phyloP scores from a whole-genome alignment of 192 early-diverging fungal species.

The Hyaloraphidium curvatum region DNA sequence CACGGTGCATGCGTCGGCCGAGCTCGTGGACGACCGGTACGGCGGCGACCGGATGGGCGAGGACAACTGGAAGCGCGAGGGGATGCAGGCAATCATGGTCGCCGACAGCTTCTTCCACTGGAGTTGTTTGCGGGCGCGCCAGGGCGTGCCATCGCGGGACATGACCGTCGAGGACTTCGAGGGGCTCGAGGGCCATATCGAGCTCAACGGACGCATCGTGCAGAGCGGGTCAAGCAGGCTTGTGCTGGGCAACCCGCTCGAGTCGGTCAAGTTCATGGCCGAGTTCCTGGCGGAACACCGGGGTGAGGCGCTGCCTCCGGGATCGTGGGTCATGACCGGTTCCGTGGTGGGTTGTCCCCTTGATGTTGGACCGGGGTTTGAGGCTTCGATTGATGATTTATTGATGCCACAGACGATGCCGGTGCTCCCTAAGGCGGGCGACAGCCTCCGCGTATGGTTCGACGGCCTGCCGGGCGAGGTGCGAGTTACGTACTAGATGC shows the following conservation, averaged over 20 bases:
- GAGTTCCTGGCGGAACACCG: neutral
- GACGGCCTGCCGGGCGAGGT: neutral
- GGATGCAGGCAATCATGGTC: slow-evolving; percentile 2
- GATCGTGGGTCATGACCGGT: neutral
- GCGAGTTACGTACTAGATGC: neutral
- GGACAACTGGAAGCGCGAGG: neutral
- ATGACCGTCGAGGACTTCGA: neutral
- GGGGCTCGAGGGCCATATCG: neutral
- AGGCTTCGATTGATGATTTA: neutral
- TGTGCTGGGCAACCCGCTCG: slow-evolving; percentile 2
- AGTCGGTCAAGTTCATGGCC: neutral
- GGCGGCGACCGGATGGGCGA: neutral
- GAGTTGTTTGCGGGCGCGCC: neutral
- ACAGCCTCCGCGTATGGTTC: neutral
- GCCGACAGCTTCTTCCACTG: slow-evolving; percentile 2
- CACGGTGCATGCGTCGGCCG: neutral
- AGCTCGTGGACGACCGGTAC: slow-evolving; percentile 3
- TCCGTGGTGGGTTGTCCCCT: neutral
- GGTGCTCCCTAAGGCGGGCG: neutral
- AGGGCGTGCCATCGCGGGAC: neutral
- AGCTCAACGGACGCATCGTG: neutral
- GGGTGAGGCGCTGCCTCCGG: neutral
- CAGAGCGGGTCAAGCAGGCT: neutral
- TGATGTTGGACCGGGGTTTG: neutral
- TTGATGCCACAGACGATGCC: neutral